Evolutionary conservation across 78 protist genomes (phyloP), one percentile per base, ranked within the genome.

Genomic region (Dictyostelium discoideum): DNA sequence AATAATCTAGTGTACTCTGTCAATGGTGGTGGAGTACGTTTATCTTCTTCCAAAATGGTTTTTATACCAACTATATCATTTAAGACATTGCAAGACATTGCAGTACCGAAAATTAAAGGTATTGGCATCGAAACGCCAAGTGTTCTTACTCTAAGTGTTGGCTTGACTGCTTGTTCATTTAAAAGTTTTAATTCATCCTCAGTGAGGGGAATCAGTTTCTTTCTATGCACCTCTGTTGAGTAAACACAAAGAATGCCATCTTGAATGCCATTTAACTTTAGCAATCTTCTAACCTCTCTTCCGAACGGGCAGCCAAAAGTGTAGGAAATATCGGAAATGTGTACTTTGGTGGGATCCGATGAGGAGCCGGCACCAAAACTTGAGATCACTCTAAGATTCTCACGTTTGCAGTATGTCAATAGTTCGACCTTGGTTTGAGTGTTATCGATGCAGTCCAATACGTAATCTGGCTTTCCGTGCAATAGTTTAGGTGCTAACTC

Each of bases 281-380:
- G 26, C 24, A 50, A 18, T 6, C 80, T 10, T 67, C 93, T 92
- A 5, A 81, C 48, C 22, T 79, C 84, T 29, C 85, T 84, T 7
- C 85, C 85, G 9, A 86, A 76, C 48, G 85, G 77, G 37, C 93
- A 81, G 24, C 89, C 86, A 78, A 63, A 86, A 1, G 97, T 86
- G 37, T 60, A 85, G 0, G 60, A 11, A 13, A 94, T 69, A 46
- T 94, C 97, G 2, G 42, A 16, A 3, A 95, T 63, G 69, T 76
- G 74, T 50, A 96, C 83, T 8, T 57, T 46, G 1, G 96, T 93
- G 14, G 94, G 96, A 69, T 97, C 97, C 0, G 78, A 50, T 37
- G 90, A 89, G 6, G 96, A 92, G 1, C 97, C 98, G 1, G 98
- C 98, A n/a, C 98, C 98, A 54, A 96, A 82, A 13, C 96, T 84